Base-by-base conservation (phyloP, 768 basidiomycete species). In the Nidularia sp. region DNA sequence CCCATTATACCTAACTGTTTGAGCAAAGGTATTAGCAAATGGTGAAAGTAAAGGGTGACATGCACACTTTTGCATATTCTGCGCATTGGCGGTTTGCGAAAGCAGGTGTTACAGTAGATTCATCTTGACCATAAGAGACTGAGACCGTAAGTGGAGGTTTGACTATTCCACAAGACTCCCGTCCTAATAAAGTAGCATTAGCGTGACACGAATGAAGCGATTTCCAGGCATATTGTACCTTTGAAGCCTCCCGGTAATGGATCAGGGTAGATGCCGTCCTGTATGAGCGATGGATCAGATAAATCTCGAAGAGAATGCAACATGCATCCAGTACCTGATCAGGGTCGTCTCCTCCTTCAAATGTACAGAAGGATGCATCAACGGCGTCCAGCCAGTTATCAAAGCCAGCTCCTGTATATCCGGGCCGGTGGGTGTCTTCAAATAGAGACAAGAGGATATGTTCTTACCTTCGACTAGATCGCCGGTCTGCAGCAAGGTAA, bases 351-450 rank as follows among this genome's bases (percentile, higher is more conserved):
- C 74, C 77, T 18, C 76, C 76, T 44, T 74, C 70, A 51, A 73
- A 76, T 0, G 69, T 71, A 52, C 76, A 78, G 62, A 68, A 78
- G 2, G 69, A 57, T 0, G 63, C 71, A 53, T 78, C 76, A 10
- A 78, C 64, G 35, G 76, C 76, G 53, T 78, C 76, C 13, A 75
- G 66, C 60, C 74, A 71, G 57, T 77, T 78, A 56, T 78, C 71
- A 55, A 76, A 76, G 4, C 72, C 70, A 33, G 73, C 75, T 29
- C 72, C 74, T 77, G 33, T 22, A 39, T 42, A 4, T 47, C 18
- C 51, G 47, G 22, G 6, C 36, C 22, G 13, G 13, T 45, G 13
- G 9, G 9, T 35, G 9, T 7, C 4, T 13, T 2, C 9, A 25
- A 9, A 44, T 34, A 31, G 6, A 3, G 25, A 29, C 33, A 44